Evolutionary conservation across 1,284 basidiomycete species (phyloP), one percentile per base, ranked within the genome.

Genomic region (Naganishia liquefaciens): DNA sequence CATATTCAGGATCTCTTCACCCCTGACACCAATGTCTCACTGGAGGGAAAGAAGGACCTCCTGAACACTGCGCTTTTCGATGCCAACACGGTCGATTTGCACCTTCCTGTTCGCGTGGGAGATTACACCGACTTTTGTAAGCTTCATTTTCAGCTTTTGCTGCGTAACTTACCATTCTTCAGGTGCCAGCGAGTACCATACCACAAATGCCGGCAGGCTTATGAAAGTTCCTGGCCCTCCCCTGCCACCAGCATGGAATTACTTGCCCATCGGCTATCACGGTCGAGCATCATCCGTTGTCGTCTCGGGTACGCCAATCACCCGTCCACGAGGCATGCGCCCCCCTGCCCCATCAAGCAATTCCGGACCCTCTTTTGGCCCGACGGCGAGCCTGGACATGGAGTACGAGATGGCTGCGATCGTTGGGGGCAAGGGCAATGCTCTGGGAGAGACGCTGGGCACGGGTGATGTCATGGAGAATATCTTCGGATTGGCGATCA

Each of bases 351-450:
- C 68, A 44, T 39, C 54, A 52, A 50, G n/a, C 2, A 21, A 30
- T 30, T 27, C 66, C 57, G 23, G 68, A 65, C 65, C 62, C 11
- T 46, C 37, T 5, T 70, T 67, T 27, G 60, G 65, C 0, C 65
- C 69, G 21, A 68, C 64, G 52, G 62, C 62, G 63, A 57, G 62
- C 37, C 67, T 72, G 54, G 71, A 72, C 63, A 69, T 71, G 49
- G 71, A 72, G 70, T 67, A 69, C 37, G 71, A 72, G 70, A 68
- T 68, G n/a, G 71, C 68, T 33, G 63, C 62, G 17, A 49, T 68
- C n/a, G 52, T 70, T 17, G 68, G 69, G 57, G 39, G 50, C n/a
- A 37, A 17, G 11, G 40, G 64, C 3, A 69, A 68, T 52, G 57
- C 68, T 62, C 60, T 68, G 19, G 71, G 71, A 23, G 46, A 68